Base-by-base conservation (phyloP, 164 flowering plant genomes). In the Warburgia ugandensis region DNA sequence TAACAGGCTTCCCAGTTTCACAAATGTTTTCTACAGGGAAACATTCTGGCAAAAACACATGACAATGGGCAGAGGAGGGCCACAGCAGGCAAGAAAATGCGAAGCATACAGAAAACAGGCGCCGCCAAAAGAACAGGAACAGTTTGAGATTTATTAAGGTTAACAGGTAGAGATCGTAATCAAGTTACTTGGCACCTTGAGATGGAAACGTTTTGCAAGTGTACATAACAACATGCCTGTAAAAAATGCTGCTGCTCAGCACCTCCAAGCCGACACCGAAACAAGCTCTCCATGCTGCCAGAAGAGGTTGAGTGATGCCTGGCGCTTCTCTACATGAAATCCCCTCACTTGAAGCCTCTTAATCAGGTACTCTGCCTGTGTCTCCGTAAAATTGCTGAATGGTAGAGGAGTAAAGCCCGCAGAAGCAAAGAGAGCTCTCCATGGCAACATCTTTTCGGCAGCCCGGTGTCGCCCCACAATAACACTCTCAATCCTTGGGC, bases 321-420 rank as follows among this genome's bases (percentile, higher is more conserved):
- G 94, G n/a, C 80, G 66, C 77, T 78, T 91, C 70, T 91, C 96
- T 2, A 87, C 80, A 32, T 81, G 90, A 57, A 91, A 91, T 21
- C 95, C 97, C 53, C 81, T 65, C 20, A 64, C 76, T 1, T 70
- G 82, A 45, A 75, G 71, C 71, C 84, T 71, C 73, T 87, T 76
- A 46, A 79, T 74, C 66, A 90, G 51, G 55, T 71, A 86, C 31
- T 82, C 94, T 8, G 94, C 96, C 51, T 87, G 97, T 23, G 84
- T 61, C 63, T 87, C 97, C 0, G 89, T 66, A 54, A 83, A 74
- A 55, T 80, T 80, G 63, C 95, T 91, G 55, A 84, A 79, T 3
- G 71, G 51, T 13, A 74, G 14, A 0, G 96, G 90, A 2, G 72
- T 54, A 52, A 84, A 77, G 13, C 90, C 94, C 2, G 76, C 69